Evolutionary conservation across 768 basidiomycete genomes (phyloP), one percentile per base, ranked within the genome.

Genomic region (Mycena maculata): DNA sequence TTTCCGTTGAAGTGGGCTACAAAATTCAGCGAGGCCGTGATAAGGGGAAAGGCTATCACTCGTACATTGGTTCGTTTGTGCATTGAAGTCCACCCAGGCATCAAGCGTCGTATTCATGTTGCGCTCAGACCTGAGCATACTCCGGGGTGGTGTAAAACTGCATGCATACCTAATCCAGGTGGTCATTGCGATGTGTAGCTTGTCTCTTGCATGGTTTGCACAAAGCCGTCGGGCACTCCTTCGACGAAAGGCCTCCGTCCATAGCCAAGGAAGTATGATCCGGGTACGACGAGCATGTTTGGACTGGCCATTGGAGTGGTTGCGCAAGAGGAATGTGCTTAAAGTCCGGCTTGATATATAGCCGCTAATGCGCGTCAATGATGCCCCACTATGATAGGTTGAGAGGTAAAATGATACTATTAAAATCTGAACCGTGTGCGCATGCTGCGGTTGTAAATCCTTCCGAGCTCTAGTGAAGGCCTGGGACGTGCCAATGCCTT

Each of bases 241-340:
- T 65, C 58, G 38, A 65, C 31, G 39, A 56, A 61, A 27, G 50
- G 47, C 3, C 63, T 63, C n/a, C 68, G 57, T 6, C 68, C 68
- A 48, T 57, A 36, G 16, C 63, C 68, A 10, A 69, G 25, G 54
- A 31, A 69, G 28, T 60, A 69, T 15, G 63, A 54, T 2, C 65
- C 63, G 8, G 63, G 63, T 2, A 63, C 62, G 48, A 68, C 48
- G 42, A 63, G 31, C 7, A 41, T 53, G 41, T 27, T 38, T 18
- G 61, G 60, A 25, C 52, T 39, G 8, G 61, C 30, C 61, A 63
- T 63, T 27, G 39, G 16, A 20, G 11, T 41, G 39, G 16, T 4
- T 16, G 13, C 18, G 33, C 33, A 13, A 36, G 13, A 36, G 33
- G 33, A 36, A 13, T 13, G 6, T 36, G 13, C 33, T 36, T 36